phyloP scores from a whole-genome alignment of 441 rosid species.

The Pelargonium citronellum region DNA sequence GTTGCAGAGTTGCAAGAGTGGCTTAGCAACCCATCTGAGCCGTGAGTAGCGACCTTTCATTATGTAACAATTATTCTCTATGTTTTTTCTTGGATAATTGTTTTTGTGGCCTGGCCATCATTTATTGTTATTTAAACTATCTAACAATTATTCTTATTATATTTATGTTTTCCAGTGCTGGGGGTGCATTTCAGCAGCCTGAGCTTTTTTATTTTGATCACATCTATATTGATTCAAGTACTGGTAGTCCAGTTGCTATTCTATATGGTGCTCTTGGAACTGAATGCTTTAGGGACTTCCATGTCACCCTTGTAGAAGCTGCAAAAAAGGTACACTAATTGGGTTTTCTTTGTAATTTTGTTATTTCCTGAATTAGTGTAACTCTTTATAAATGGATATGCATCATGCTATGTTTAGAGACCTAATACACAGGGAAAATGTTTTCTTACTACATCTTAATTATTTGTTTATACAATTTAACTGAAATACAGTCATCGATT shows the following conservation, averaged over 20 bases:
- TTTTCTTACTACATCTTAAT: not conserved
- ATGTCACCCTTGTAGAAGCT: conserved; percentile 57
- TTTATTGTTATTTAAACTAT: too few relatives aligned
- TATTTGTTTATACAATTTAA: not conserved
- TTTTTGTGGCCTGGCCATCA: too few relatives aligned
- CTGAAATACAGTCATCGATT: not conserved
- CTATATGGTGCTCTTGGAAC: conserved; percentile 94
- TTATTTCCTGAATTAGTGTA: conserved; percentile 3
- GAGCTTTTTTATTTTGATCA: conserved; percentile 92
- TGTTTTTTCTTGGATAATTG: not conserved
- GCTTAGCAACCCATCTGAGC: conserved; percentile 43
- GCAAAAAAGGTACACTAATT: conserved; percentile 53
- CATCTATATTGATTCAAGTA: conserved; percentile 56
- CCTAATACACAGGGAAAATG: too few relatives aligned
- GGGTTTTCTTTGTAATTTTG: conserved; percentile 10
- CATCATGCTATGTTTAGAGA: too few relatives aligned
- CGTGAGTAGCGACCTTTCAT: conserved; percentile 36
- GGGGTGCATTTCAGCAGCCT: conserved; percentile 64
- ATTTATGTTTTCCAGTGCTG: conserved; percentile 38
- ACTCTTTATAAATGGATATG: not conserved
- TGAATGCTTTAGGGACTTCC: conserved; percentile 76
- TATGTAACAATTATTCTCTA: conserved; percentile 12
- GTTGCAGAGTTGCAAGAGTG: conserved; percentile 55
- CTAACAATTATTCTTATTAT: not conserved
- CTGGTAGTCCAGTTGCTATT: conserved; percentile 59